Percentiles rank a stretch among this genome's conserved stretches.
Conservation (phyloP, 2,329 filamentous ascomycete genomes). For the Davidsoniella eucalypti region DNA sequence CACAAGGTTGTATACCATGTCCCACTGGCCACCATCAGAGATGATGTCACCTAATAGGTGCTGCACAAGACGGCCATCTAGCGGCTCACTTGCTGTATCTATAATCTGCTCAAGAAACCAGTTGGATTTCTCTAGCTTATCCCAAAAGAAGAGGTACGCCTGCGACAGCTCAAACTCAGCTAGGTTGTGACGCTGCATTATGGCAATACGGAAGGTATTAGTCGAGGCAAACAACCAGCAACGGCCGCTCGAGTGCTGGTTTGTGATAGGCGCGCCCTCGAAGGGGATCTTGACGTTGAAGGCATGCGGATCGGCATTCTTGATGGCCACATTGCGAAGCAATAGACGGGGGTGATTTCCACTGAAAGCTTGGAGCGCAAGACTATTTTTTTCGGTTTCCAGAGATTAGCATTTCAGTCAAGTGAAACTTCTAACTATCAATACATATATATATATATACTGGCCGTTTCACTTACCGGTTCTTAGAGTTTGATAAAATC, state of each 20-base stretch:
- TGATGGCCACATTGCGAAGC: constrained; percentile 44
- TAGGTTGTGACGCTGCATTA: constrained; percentile 71
- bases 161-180: constrained; percentile 74
- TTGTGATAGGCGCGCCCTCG: constrained; percentile 70
- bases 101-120: constrained; percentile 77
- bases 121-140: constrained; percentile 84
- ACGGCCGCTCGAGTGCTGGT: constrained; percentile 64
- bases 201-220: constrained; percentile 78
- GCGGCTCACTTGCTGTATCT: constrained; percentile 51
- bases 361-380: constrained; percentile 59
- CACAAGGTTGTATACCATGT: constrained; percentile 79
- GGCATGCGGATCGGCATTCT: constrained; percentile 55
- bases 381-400: constrained; percentile 26
- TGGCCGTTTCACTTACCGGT: constrained; percentile 29
- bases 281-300: constrained; percentile 73
- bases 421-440: too few species aligned
- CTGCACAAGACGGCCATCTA: constrained; percentile 60
- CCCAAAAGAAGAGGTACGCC: constrained; percentile 80
- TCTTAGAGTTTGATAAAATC: constrained; percentile 48
- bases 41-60: constrained; percentile 51
- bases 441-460: too few species aligned
- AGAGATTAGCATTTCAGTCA: too few species aligned
- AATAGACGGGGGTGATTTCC: constrained; percentile 48
- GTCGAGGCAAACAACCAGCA: constrained; percentile 89
- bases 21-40: constrained; percentile 76